Percentiles rank a stretch among this genome's conserved stretches.
Evolutionary conservation across 495 filamentous ascomycete species (phyloP).

Genomic region (Annulohypoxylon maeteangense): DNA sequence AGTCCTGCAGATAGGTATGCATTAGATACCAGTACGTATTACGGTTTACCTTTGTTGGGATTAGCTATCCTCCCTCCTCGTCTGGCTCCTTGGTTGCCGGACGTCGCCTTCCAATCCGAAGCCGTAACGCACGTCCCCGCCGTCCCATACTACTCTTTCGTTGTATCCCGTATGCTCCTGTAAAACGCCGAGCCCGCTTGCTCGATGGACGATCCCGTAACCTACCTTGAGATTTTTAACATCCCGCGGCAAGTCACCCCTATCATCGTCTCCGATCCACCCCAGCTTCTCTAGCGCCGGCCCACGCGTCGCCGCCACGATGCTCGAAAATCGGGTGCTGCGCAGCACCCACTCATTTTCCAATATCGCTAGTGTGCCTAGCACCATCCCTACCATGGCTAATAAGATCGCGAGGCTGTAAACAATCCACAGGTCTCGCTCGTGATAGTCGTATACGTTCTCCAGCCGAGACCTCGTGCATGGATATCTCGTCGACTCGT

Average conservation of each 20-base stretch:
- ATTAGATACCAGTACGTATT: neutral
- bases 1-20: too few relatives aligned
- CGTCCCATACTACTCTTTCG: slow-evolving; percentile 27
- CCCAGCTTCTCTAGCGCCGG: slow-evolving; percentile 46
- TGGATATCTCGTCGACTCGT: slow-evolving; percentile 41
- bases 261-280: slow-evolving; percentile 35
- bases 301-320: slow-evolving; percentile 53
- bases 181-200: slow-evolving; percentile 12
- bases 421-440: slow-evolving; percentile 53
- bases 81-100: slow-evolving; percentile 34
- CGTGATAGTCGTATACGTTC: slow-evolving; percentile 49
- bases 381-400: slow-evolving; percentile 34
- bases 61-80: slow-evolving; percentile 25
- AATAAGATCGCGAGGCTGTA: slow-evolving; percentile 49
- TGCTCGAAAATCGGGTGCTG: slow-evolving; percentile 50
- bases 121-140: slow-evolving; percentile 43
- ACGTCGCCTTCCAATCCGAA: slow-evolving; percentile 54
- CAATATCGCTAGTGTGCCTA: slow-evolving; percentile 43
- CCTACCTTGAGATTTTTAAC: slow-evolving; percentile 45
- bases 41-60: slow-evolving; percentile 46
- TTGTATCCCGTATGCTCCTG: slow-evolving; percentile 22
- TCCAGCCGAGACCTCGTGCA: slow-evolving; percentile 45
- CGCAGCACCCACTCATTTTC: slow-evolving; percentile 50
- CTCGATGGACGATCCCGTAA: slow-evolving; percentile 47
- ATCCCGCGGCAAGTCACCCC: slow-evolving; percentile 24